Evolutionary conservation across 805 yeast species (phyloP).

Genomic region (Saturnispora besseyi): DNA sequence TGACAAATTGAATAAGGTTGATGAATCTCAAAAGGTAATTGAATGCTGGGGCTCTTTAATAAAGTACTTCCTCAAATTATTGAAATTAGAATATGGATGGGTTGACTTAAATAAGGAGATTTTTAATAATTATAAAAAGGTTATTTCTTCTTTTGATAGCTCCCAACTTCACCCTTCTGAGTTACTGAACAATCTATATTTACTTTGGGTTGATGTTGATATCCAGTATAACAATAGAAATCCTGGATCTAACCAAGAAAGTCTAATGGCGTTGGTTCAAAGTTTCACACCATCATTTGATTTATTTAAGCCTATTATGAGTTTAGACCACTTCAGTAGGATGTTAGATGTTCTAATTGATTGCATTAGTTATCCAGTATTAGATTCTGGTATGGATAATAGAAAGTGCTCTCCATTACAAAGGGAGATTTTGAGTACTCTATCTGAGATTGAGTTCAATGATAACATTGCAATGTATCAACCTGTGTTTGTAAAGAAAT

Average conservation of each 20-base stretch:
- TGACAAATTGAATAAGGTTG: constrained; percentile 37
- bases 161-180: constrained; percentile 22
- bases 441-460: constrained; percentile 27
- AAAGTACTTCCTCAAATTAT: constrained; percentile 35
- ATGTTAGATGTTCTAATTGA: constrained; percentile 54
- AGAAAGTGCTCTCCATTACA: constrained; percentile 58
- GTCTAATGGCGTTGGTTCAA: constrained; percentile 45
- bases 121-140: constrained; percentile 43
- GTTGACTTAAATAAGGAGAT: constrained; percentile 47
- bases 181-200: constrained; percentile 33
- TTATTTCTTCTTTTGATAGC: constrained; percentile 27
- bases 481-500: constrained; percentile 42
- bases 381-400: constrained; percentile 46
- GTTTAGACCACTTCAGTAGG: constrained; percentile 33
- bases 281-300: constrained; percentile 43
- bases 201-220: constrained; percentile 41
- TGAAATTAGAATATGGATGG: constrained; percentile 32
- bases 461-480: constrained; percentile 28
- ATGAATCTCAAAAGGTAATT: constrained; percentile 15
- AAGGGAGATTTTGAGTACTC: constrained; percentile 40
- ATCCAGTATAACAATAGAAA: constrained; percentile 36
- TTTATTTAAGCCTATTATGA: constrained; percentile 27
- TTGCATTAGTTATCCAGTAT: constrained; percentile 63
- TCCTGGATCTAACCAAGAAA: constrained; percentile 44
- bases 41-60: constrained; percentile 52